A percentile compares a stretch with the other conserved stretches of the same genome.
Conservation (phyloP, 2,329 filamentous ascomycete species). For the Aspergillus pseudonomiae region DNA sequence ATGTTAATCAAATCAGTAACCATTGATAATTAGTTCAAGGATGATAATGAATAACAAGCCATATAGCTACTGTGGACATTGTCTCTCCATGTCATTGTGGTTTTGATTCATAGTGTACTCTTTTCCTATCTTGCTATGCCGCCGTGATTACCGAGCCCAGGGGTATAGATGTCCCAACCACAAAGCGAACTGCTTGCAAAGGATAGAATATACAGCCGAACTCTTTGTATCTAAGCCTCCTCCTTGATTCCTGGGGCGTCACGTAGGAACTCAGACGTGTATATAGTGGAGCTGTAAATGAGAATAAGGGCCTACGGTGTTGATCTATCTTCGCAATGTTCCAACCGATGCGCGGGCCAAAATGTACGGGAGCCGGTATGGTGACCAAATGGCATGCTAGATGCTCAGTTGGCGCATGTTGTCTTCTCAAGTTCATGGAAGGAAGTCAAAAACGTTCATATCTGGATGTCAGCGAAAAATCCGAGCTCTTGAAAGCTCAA, state of each 20-base stretch:
- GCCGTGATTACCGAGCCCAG: background rate
- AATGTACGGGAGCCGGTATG: background rate
- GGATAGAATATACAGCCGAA: constrained; percentile 97
- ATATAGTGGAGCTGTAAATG: constrained; percentile 90
- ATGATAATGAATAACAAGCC: background rate
- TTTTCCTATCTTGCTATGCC: background rate
- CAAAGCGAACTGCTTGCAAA: constrained; percentile 63
- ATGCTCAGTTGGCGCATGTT: background rate
- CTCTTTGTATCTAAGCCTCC: constrained; percentile 81
- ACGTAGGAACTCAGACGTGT: constrained; percentile 98
- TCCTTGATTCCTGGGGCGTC: constrained; percentile 83
- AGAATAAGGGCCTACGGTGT: constrained; percentile 86
- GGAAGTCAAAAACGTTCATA: background rate
- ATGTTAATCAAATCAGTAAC: background rate
- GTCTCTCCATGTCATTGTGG: background rate
- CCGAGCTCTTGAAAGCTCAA: background rate
- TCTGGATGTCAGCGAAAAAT: background rate
- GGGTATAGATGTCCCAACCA: background rate
- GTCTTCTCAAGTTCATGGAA: background rate
- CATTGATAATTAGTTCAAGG: background rate
- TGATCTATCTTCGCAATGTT: background rate
- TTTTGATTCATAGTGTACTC: background rate
- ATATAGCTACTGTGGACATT: background rate
- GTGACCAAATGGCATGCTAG: background rate
- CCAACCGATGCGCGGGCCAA: background rate